Evolutionary conservation across 768 basidiomycete species (phyloP).

Genomic region (Dentipellis sp.): DNA sequence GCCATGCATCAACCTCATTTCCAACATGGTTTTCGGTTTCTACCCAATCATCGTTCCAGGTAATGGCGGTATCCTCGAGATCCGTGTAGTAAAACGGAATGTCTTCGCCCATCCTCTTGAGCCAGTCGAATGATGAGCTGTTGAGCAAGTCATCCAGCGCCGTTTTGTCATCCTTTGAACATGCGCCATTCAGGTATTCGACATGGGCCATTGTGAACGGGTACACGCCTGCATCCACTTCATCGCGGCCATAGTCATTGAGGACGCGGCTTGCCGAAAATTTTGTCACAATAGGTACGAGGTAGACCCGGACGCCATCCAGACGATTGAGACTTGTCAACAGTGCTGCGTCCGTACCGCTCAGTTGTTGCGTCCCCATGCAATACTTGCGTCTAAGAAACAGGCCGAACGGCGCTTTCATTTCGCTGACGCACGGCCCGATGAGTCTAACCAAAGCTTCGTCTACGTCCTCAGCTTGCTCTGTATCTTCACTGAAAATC

Average conservation of each 20-base stretch:
- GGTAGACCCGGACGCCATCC: conserved; percentile 11
- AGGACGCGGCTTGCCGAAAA: neutral
- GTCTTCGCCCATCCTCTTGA: neutral
- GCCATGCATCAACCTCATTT: conserved; percentile 17
- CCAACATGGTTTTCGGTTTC: conserved; percentile 15
- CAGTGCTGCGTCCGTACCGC: conserved; percentile 18
- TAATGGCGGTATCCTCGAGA: neutral
- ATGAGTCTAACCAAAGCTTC: conserved; percentile 2
- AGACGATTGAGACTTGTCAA: conserved; percentile 5
- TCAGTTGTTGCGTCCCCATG: conserved; percentile 16
- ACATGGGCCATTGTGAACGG: conserved; percentile 18
- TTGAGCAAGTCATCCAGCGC: neutral
- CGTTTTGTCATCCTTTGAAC: neutral
- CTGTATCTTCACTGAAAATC: conserved; percentile 16
- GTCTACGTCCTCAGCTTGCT: neutral
- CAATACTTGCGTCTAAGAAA: conserved; percentile 21
- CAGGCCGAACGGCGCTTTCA: conserved; percentile 18
- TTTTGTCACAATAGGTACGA: conserved; percentile 14
- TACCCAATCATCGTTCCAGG: neutral
- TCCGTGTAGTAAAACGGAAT: conserved; percentile 10
- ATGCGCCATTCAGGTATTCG: conserved; percentile 1
- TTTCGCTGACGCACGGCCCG: neutral
- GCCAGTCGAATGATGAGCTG: neutral
- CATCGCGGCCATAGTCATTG: neutral
- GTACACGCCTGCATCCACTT: conserved; percentile 6